phyloP scores from a whole-genome alignment of 2,329 filamentous ascomycete genomes.

The Pyrenochaeta sp. region DNA sequence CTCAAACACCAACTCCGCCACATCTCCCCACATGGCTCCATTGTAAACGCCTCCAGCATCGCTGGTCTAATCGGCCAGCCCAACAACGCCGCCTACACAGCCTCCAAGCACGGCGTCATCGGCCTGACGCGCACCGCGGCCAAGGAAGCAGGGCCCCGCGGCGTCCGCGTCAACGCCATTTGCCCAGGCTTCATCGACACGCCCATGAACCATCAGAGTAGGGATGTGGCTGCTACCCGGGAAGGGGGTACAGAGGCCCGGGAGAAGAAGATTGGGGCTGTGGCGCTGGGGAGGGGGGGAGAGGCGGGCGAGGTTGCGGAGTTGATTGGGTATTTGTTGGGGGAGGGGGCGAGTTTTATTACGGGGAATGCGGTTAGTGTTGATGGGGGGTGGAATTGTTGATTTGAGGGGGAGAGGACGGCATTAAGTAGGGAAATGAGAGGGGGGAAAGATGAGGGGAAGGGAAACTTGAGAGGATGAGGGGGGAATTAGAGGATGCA shows the following conservation, averaged over 20 bases:
- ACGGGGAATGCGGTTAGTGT: constrained; percentile 55
- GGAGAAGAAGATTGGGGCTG: background rate
- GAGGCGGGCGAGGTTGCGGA: constrained; percentile 45
- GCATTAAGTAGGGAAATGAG: background rate
- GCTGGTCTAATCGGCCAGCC: constrained; percentile 57
- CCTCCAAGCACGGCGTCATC: constrained; percentile 50
- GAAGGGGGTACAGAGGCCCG: background rate
- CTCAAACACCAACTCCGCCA: constrained; percentile 47
- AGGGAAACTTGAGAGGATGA: background rate
- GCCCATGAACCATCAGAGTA: constrained; percentile 27
- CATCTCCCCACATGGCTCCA: constrained; percentile 46
- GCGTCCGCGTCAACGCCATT: constrained; percentile 42
- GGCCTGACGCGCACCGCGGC: constrained; percentile 49
- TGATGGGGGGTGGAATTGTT: constrained; percentile 55
- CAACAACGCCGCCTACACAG: constrained; percentile 43
- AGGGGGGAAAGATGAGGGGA: no score
- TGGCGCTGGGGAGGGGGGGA: constrained; percentile 28
- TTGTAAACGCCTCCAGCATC: constrained; percentile 58
- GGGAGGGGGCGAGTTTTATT: constrained; percentile 55
- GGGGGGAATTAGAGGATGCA: no score
- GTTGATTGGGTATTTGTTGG: constrained; percentile 55
- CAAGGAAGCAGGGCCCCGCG: constrained; percentile 47
- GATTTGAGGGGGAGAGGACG: constrained; percentile 1
- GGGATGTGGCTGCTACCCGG: background rate
- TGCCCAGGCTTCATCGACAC: constrained; percentile 45